Percentiles rank a stretch among this genome's conserved stretches.
These are phyloP conservation scores for Pichia cabralensis DNA, from an alignment of 805 yeast species.

Conservation along the genomic window DNA sequence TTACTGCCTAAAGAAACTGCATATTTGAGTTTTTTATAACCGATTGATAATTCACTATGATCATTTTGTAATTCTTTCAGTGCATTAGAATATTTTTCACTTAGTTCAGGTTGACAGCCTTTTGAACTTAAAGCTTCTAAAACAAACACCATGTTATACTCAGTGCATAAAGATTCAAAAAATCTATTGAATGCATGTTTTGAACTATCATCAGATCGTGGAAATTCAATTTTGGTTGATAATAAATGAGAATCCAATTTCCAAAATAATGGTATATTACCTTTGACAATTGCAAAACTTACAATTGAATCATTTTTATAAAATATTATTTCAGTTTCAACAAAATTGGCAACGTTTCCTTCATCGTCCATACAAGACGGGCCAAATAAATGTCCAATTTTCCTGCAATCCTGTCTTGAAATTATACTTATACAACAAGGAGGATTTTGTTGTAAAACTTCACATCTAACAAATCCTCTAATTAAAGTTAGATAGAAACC, in stretches of 20 bases:
- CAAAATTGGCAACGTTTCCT: conserved; percentile 51
- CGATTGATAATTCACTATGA: conserved; percentile 7
- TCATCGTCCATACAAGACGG: conserved; percentile 51
- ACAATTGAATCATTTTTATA: conserved; percentile 26
- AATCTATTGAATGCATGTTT: conserved; percentile 42
- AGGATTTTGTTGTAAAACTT: conserved; percentile 23
- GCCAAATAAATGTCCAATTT: conserved; percentile 41
- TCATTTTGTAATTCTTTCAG: conserved; percentile 10
- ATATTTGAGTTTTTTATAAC: conserved; percentile 29
- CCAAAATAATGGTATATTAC: conserved; percentile 50
- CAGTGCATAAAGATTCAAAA: conserved; percentile 36
- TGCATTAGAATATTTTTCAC: conserved; percentile 27
- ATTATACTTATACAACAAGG: conserved; percentile 31
- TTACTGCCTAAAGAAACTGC: conserved; percentile 23
- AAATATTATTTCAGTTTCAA: conserved; percentile 41
- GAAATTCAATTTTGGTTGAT: conserved; percentile 35
- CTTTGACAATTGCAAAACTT: conserved; percentile 37
- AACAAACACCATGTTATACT: conserved; percentile 40
- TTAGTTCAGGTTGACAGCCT: conserved; percentile 36
- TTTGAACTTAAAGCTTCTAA: conserved; percentile 37
- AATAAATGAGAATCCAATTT: conserved; percentile 37
- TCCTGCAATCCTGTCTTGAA: conserved; percentile 40
- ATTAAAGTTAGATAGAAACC: conserved; percentile 39
- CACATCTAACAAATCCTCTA: conserved; percentile 37
- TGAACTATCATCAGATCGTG: conserved; percentile 44